Evolutionary conservation across 768 basidiomycete species (phyloP).

Genomic region (Tricholoma bakamatsutake): DNA sequence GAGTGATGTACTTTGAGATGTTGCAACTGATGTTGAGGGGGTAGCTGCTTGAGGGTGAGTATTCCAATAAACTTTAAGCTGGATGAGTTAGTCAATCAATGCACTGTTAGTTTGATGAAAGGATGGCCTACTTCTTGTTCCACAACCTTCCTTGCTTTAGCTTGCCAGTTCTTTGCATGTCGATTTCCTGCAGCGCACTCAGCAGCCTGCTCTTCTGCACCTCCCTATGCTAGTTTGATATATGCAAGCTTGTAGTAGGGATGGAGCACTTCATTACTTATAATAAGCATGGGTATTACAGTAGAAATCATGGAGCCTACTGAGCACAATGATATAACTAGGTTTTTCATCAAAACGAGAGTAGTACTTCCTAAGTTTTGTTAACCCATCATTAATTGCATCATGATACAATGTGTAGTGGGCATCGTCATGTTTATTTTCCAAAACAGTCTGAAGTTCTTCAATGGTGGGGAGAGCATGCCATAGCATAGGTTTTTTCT

Average conservation of each 20-base stretch:
- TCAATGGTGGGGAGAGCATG: slow-evolving; percentile 20
- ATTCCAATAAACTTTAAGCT: too few relatives aligned
- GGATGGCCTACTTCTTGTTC: too few relatives aligned
- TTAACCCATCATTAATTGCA: slow-evolving; percentile 6
- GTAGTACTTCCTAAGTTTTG: slow-evolving; percentile 14
- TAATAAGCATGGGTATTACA: slow-evolving; percentile 25
- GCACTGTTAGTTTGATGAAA: neutral
- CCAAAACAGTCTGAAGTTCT: slow-evolving; percentile 11
- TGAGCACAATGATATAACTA: slow-evolving; percentile 15
- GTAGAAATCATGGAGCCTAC: slow-evolving; percentile 17
- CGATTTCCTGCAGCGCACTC: slow-evolving; percentile 5
- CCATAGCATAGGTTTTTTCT: slow-evolving; percentile 15
- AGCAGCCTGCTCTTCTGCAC: slow-evolving; percentile 17
- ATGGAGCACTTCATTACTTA: too few relatives aligned
- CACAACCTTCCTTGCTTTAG: too few relatives aligned
- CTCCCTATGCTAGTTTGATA: slow-evolving; percentile 21
- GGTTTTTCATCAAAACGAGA: neutral
- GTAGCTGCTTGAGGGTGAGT: too few relatives aligned
- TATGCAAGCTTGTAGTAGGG: too few relatives aligned
- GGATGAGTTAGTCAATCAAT: too few relatives aligned
- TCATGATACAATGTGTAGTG: neutral
- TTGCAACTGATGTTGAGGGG: too few relatives aligned
- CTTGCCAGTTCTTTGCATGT: too few relatives aligned
- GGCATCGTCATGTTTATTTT: slow-evolving; percentile 1
- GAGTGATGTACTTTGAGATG: too few relatives aligned